phyloP scores from a whole-genome alignment of 345 rosid species.

The Pugionium cornutum region DNA sequence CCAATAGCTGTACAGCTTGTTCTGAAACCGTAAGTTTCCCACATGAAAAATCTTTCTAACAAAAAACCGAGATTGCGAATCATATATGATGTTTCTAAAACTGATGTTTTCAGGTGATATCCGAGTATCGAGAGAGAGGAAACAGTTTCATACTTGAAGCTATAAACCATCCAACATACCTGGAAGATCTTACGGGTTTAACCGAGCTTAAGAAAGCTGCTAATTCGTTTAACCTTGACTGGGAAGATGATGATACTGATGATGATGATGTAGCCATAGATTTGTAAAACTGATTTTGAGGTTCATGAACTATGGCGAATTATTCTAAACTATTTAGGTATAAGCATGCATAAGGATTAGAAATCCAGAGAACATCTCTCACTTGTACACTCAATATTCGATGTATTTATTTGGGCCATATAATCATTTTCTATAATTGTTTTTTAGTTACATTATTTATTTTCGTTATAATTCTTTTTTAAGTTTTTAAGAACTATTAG shows the following conservation, averaged over 20 bases:
- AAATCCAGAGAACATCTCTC: no score
- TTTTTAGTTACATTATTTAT: no score
- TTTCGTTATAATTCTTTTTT: no score
- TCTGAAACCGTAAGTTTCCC: conserved; percentile 64
- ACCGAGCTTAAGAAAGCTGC: conserved; percentile 82
- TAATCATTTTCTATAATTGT: no score
- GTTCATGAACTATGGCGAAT: no score
- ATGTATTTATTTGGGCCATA: no score
- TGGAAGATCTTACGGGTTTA: conserved; percentile 90
- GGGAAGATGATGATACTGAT: conserved; percentile 59
- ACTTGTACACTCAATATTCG: no score
- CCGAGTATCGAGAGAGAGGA: conserved; percentile 65
- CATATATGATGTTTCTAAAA: not conserved
- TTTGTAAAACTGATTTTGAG: not conserved
- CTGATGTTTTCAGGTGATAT: conserved; percentile 58
- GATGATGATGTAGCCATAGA: conserved; percentile 32
- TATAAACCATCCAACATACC: conserved; percentile 88
- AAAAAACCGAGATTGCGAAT: not conserved
- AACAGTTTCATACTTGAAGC: conserved; percentile 76
- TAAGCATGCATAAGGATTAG: no score
- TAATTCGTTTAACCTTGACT: conserved; percentile 61
- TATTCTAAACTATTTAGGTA: no score
- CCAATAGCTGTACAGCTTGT: conserved; percentile 89
- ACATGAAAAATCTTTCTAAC: not conserved
- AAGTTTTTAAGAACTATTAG: no score